Conservation (phyloP, 2,329 filamentous ascomycete genomes). For the Aspergillus sp. region DNA sequence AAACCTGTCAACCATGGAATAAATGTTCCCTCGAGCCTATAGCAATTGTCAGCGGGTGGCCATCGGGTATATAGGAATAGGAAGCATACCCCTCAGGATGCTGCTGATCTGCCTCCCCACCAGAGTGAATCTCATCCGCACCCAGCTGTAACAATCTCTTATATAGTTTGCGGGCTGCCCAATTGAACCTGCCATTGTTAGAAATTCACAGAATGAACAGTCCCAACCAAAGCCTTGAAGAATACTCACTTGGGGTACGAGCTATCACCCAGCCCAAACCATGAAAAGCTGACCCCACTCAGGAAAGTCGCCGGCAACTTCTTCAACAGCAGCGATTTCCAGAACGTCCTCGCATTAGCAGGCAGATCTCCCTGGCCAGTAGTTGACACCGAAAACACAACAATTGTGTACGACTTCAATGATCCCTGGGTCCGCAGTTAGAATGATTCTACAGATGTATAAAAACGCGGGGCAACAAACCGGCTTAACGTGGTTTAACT, state of each 20-base stretch:
- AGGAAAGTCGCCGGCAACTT: conserved; percentile 72
- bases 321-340: conserved; percentile 79
- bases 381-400: conserved; percentile 80
- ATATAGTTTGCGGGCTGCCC: conserved; percentile 83
- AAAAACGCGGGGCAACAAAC: conserved; percentile 52
- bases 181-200: conserved; percentile 71
- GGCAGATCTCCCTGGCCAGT: conserved; percentile 95
- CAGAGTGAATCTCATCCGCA: conserved; percentile 70
- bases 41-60: not conserved
- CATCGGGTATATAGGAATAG: not conserved
- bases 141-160: conserved; percentile 83
- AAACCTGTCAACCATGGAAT: conserved; percentile 74
- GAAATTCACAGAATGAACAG: not conserved
- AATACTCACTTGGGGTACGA: conserved; percentile 78
- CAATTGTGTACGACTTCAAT: conserved; percentile 37
- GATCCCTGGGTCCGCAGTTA: conserved; percentile 25
- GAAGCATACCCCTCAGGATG: conserved; percentile 77
- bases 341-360: conserved; percentile 76
- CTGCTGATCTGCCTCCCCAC: conserved; percentile 89
- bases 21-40: conserved; percentile 77
- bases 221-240: not conserved
- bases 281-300: conserved; percentile 68
- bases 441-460: not conserved
- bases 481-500: conserved; percentile 73
- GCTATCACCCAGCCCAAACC: conserved; percentile 90